Percentiles rank a stretch among this genome's conserved stretches.
Conservation (phyloP, 176 grass and related monocot genomes). For the Bolboschoenus planiculmis region DNA sequence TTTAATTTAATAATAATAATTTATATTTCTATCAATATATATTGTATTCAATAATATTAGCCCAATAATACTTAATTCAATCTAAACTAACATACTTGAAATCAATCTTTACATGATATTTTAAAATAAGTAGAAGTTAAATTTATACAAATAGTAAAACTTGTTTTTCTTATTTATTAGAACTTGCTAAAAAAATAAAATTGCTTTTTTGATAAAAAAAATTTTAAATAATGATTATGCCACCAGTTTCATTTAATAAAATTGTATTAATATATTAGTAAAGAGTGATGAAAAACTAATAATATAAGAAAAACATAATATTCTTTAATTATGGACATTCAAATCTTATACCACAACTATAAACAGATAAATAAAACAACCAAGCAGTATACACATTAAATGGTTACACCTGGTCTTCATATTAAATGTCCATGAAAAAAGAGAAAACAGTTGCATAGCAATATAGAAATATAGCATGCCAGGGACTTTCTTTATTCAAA, state of each 20-base stretch:
- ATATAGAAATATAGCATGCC: background rate
- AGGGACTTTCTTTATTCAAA: background rate
- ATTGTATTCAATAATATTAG: background rate
- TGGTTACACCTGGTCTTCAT: background rate
- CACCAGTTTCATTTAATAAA: background rate
- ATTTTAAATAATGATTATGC: no score
- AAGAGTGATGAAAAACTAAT: no score
- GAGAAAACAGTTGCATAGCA: background rate
- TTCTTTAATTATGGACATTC: no score
- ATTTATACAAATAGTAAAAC: background rate
- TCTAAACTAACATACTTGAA: background rate
- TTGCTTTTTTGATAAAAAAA: no score
- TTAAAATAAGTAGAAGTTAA: background rate
- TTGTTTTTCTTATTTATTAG: background rate
- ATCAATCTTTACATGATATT: background rate
- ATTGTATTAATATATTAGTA: background rate
- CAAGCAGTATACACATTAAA: no score
- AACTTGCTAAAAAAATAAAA: background rate
- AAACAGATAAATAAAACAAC: no score
- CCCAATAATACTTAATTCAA: background rate
- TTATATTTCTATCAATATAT: background rate
- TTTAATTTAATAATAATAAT: background rate
- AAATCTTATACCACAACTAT: no score
- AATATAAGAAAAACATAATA: no score
- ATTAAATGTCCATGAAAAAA: background rate